Evolutionary conservation across 768 basidiomycete genomes (phyloP).

Genomic region (Mycena rosella): DNA sequence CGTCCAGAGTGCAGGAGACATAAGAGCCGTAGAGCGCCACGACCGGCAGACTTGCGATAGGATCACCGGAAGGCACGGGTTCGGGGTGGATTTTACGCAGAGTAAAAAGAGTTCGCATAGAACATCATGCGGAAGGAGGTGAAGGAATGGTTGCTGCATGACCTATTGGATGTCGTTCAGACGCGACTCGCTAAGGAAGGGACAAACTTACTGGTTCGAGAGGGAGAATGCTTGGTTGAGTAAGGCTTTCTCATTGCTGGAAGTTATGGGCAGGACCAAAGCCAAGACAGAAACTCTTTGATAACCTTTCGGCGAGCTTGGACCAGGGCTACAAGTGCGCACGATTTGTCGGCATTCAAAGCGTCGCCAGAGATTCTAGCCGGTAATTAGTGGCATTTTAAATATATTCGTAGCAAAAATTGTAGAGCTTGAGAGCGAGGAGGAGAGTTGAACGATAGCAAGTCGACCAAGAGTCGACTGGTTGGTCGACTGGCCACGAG

Average conservation of each 20-base stretch:
- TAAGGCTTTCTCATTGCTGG: background rate
- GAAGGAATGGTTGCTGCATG: background rate
- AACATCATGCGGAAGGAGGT: constrained; percentile 5
- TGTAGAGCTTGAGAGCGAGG: no score
- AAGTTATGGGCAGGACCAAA: background rate
- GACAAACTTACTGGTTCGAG: background rate
- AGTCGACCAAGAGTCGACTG: no score
- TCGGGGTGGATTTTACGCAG: background rate
- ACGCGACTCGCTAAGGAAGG: background rate
- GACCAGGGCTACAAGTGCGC: background rate
- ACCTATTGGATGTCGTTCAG: background rate
- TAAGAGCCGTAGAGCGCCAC: background rate
- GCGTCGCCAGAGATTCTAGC: background rate
- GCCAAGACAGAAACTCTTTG: background rate
- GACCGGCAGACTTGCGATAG: background rate
- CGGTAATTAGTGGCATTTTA: background rate
- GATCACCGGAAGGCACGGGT: background rate
- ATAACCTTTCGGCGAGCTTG: background rate
- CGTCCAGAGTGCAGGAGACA: background rate
- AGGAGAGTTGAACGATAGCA: no score
- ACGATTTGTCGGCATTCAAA: background rate
- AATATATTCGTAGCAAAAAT: no score
- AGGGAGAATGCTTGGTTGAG: background rate
- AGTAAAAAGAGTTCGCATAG: background rate
- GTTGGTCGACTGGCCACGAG: no score